Evolutionary conservation across 177 flowering plant species (phyloP).

Genomic region (Vitis hybrid): DNA sequence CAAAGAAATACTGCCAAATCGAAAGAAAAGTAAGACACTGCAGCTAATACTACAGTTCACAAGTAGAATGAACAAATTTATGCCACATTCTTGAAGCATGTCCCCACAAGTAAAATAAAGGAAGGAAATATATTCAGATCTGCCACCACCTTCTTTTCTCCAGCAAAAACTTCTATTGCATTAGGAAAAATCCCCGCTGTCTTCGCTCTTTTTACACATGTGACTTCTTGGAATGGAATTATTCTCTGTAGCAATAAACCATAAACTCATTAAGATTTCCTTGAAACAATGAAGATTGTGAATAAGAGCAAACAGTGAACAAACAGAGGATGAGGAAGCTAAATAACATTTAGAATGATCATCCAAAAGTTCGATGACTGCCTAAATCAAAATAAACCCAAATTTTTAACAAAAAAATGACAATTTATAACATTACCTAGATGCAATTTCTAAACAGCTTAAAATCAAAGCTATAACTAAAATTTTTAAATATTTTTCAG

Average conservation of each 20-base stretch:
- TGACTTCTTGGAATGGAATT: constrained; percentile 75
- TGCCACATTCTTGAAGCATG: not conserved
- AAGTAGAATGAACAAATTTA: not conserved
- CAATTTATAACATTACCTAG: not conserved
- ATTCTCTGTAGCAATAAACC: constrained; percentile 58
- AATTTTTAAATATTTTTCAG: not conserved
- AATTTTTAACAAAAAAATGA: not conserved
- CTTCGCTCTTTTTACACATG: constrained; percentile 86
- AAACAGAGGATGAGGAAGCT: not conserved
- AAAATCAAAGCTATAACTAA: not conserved
- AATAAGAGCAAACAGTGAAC: not conserved
- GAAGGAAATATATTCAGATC: not conserved
- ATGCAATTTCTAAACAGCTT: no score
- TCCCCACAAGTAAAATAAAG: not conserved
- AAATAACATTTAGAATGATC: not conserved
- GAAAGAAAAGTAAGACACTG: constrained; percentile 15
- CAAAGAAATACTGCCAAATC: constrained; percentile 79
- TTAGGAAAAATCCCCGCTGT: constrained; percentile 92
- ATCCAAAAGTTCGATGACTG: not conserved
- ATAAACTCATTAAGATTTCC: constrained; percentile 8
- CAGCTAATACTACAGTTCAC: constrained; percentile 7
- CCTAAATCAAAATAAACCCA: not conserved
- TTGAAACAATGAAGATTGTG: constrained; percentile 4
- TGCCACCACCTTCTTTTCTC: constrained; percentile 61
- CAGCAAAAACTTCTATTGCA: constrained; percentile 90